Percentiles rank a stretch among this genome's conserved stretches.
Conservation (phyloP, 441 rosid species). For the Populus trichocarpa region DNA sequence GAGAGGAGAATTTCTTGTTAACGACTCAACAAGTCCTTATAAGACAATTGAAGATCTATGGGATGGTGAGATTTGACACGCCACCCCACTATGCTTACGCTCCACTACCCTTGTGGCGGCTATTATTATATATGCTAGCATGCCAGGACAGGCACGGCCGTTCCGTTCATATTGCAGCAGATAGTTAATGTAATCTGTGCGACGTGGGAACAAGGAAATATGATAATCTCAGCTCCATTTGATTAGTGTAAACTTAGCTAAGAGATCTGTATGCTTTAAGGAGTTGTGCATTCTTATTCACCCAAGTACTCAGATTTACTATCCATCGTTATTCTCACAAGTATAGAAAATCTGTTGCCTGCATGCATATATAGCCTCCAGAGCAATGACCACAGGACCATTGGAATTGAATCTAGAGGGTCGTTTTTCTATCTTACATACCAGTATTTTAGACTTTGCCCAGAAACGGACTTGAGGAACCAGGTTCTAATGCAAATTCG, state of each 20-base stretch:
- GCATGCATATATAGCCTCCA: too few species aligned
- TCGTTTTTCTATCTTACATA: too few species aligned
- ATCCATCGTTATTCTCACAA: too few species aligned
- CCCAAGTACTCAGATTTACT: neutral
- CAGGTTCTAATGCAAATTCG: too few species aligned
- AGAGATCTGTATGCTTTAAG: neutral
- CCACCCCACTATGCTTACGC: neutral
- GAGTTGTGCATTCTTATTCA: neutral
- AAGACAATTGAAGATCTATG: constrained; percentile 61
- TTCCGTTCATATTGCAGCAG: neutral
- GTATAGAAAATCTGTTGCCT: neutral
- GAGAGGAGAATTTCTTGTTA: constrained; percentile 77
- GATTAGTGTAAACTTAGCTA: neutral
- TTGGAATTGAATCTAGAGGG: too few species aligned
- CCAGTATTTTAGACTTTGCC: too few species aligned
- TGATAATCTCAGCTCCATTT: too few species aligned
- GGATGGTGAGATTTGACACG: constrained; percentile 66
- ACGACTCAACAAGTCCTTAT: constrained; percentile 73
- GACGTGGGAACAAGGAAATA: too few species aligned
- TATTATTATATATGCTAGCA: neutral
- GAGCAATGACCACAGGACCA: too few species aligned
- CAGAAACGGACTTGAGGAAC: too few species aligned
- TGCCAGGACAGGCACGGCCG: neutral
- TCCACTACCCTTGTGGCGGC: neutral
- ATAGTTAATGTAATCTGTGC: neutral